Evolutionary conservation across 2,329 filamentous ascomycete genomes (phyloP).

Genomic region (Stagonosporopsis rhizophila): DNA sequence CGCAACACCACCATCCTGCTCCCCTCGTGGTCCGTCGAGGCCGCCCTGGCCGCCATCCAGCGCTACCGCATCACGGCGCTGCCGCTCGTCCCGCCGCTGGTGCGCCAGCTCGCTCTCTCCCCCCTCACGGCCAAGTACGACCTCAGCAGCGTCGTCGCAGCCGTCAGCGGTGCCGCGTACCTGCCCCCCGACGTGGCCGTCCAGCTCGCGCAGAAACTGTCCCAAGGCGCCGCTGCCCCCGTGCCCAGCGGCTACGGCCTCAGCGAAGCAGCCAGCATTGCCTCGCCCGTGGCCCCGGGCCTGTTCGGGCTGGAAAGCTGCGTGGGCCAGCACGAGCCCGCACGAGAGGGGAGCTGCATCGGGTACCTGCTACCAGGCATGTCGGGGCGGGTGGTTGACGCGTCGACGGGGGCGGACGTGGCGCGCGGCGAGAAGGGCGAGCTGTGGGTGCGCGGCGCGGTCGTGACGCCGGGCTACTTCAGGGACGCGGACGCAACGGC

Average conservation of each 20-base stretch:
- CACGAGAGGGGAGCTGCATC: slow-evolving; percentile 28
- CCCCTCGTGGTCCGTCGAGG: slow-evolving; percentile 38
- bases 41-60: slow-evolving; percentile 36
- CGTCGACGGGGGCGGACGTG: slow-evolving; percentile 35
- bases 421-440: slow-evolving; percentile 35
- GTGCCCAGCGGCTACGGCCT: slow-evolving; percentile 40
- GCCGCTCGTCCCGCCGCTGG: slow-evolving; percentile 39
- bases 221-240: slow-evolving; percentile 30
- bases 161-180: slow-evolving; percentile 38
- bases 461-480: slow-evolving; percentile 43
- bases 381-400: slow-evolving; percentile 38
- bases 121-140: slow-evolving; percentile 40
- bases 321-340: background rate
- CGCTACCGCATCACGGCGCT: slow-evolving; percentile 36
- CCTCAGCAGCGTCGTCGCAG: slow-evolving; percentile 30
- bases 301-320: slow-evolving; percentile 35
- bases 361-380: slow-evolving; percentile 42
- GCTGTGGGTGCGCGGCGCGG: slow-evolving; percentile 37
- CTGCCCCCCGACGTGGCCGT: slow-evolving; percentile 39
- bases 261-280: slow-evolving; percentile 40
- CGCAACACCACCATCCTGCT: slow-evolving; percentile 35
- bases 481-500: slow-evolving; percentile 37
- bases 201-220: slow-evolving; percentile 37
- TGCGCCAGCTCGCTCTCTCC: slow-evolving; percentile 37
- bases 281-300: slow-evolving; percentile 29